Conservation (phyloP, 1,284 basidiomycete genomes). For the Pascua sp. region DNA sequence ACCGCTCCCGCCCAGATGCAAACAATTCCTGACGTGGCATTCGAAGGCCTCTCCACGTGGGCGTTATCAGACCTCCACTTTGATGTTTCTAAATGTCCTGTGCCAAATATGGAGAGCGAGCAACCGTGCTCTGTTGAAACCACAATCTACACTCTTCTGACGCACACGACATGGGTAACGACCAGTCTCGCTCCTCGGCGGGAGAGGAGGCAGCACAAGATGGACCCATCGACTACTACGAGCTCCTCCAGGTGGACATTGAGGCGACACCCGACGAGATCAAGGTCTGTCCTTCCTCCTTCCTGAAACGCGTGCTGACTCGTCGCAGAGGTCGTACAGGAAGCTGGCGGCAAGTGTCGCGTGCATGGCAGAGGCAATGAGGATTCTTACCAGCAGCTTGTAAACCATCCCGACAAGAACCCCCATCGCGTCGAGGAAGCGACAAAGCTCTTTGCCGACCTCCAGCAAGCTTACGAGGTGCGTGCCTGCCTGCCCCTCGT, state of each 20-base stretch:
- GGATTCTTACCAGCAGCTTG: slow-evolving; percentile 48
- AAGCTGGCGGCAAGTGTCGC: slow-evolving; percentile 58
- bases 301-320: slow-evolving; percentile 4
- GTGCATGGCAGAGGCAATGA: not conserved
- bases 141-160: not conserved
- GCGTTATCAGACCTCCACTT: not conserved
- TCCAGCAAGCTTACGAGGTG: slow-evolving; percentile 95
- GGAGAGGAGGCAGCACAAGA: slow-evolving; percentile 15
- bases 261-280: slow-evolving; percentile 81
- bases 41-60: not conserved
- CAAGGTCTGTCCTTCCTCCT: slow-evolving; percentile 57
- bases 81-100: not conserved
- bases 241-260: slow-evolving; percentile 72
- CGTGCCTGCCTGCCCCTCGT: slow-evolving; percentile 9
- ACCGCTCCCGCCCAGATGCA: not conserved
- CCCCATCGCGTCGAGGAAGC: slow-evolving; percentile 75
- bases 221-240: slow-evolving; percentile 65
- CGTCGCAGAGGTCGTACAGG: slow-evolving; percentile 68
- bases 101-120: too few relatives aligned
- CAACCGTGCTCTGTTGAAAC: not conserved
- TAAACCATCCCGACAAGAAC: slow-evolving; percentile 90
- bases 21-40: not conserved
- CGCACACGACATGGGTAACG: slow-evolving; percentile 38
- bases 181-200: slow-evolving; percentile 32
- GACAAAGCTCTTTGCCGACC: slow-evolving; percentile 77